These are phyloP conservation scores for Catenaria anguillulae DNA, from an alignment of 371 early-diverging fungal species.

Conservation along the genomic window DNA sequence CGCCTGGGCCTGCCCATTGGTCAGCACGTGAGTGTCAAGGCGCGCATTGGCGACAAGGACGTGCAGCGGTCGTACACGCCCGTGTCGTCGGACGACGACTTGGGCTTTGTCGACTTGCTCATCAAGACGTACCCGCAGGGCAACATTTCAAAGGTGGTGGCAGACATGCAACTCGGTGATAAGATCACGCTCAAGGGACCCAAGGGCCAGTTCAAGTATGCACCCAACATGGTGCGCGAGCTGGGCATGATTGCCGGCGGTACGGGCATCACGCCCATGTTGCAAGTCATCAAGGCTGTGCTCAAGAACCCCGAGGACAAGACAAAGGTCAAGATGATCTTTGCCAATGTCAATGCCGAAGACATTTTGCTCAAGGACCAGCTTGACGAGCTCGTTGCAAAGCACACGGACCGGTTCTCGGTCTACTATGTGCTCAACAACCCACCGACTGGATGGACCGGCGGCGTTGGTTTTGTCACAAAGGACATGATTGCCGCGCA, in stretches of 20 bases:
- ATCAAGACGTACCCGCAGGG: constrained; percentile 86
- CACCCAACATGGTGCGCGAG: constrained; percentile 57
- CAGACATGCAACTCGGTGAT: constrained; percentile 61
- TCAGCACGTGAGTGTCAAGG: constrained; percentile 79
- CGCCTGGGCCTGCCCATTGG: constrained; percentile 79
- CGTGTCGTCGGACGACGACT: constrained; percentile 62
- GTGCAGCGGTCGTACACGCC: constrained; percentile 87
- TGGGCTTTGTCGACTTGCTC: constrained; percentile 76
- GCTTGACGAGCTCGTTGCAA: constrained; percentile 55
- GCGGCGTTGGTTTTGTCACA: constrained; percentile 74
- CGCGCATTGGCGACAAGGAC: constrained; percentile 69
- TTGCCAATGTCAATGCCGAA: constrained; percentile 76
- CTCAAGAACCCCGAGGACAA: constrained; percentile 67
- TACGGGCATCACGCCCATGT: constrained; percentile 91
- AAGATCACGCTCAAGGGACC: constrained; percentile 72
- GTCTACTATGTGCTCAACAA: constrained; percentile 76
- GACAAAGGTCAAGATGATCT: constrained; percentile 67
- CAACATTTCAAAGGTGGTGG: constrained; percentile 62
- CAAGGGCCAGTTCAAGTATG: constrained; percentile 77
- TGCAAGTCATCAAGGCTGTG: constrained; percentile 71
- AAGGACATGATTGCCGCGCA: constrained; percentile 58
- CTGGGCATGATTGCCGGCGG: constrained; percentile 92
- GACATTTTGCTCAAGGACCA: constrained; percentile 79
- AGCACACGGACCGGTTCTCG: constrained; percentile 56
- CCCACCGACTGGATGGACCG: constrained; percentile 59